Conservation (phyloP, 2,329 filamentous ascomycete species). For the Calonectria henricotiae region DNA sequence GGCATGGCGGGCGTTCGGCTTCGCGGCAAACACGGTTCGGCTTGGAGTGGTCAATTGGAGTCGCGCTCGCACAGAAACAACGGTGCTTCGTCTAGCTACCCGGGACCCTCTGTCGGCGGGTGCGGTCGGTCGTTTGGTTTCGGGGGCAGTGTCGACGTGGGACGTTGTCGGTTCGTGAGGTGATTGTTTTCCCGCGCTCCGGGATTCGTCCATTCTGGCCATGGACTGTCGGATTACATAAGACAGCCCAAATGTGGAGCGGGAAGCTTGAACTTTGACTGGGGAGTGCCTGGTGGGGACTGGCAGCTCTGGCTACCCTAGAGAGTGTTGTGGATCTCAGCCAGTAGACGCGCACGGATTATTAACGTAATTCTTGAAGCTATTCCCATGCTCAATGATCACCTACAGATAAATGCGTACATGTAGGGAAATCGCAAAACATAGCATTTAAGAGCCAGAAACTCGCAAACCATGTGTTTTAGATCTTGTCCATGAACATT, state of each 20-base stretch:
- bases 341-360: conserved; percentile 46
- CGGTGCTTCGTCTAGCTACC: conserved; percentile 29
- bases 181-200: conserved; percentile 50
- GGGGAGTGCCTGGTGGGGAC: conserved; percentile 33
- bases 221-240: conserved; percentile 48
- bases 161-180: conserved; percentile 45
- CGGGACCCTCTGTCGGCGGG: conserved; percentile 27
- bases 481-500: too few relatives aligned
- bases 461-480: too few relatives aligned
- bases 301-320: conserved; percentile 27
- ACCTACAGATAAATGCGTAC: background rate
- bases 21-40: conserved; percentile 25
- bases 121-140: conserved; percentile 31
- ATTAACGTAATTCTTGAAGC: conserved; percentile 37
- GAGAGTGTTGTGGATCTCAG: background rate
- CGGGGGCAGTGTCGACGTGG: conserved; percentile 32
- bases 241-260: conserved; percentile 33
- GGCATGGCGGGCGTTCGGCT: conserved; percentile 77
- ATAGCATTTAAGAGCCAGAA: background rate
- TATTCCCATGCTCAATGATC: conserved; percentile 28
- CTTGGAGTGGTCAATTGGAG: conserved; percentile 43
- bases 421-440: background rate
- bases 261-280: background rate
- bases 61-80: conserved; percentile 29
- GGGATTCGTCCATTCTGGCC: conserved; percentile 39